Evolutionary conservation across 768 basidiomycete species (phyloP), one percentile per base, ranked within the genome.

Genomic region (Suillus brevipes): DNA sequence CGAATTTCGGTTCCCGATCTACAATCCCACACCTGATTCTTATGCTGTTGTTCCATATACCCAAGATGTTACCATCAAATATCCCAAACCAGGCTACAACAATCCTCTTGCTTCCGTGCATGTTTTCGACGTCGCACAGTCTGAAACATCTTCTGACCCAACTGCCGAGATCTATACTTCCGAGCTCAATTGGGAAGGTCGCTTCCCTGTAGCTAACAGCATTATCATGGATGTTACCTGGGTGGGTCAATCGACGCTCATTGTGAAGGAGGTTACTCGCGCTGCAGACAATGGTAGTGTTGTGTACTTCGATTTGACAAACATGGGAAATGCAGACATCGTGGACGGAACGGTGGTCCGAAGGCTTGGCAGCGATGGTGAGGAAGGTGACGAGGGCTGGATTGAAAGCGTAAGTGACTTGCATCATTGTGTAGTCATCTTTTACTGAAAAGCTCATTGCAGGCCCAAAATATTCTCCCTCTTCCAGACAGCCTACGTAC

Each of bases 301-400:
- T 0, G 85, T 95, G 0, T 73, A 91, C 12, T 97, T 98, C 70
- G 83, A 92, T 67, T 74, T 88, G 63, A 71, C 72, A 62, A 71
- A 69, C 25, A 65, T 69, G 47, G 70, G 67, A 47, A 70, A 66
- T 1, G 71, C 69, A 8, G 72, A 61, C 13, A 77, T 77, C 53
- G 76, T 77, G 13, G 71, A 70, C 38, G 87, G 89, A 8, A 72
- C 69, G 55, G 86, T 94, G 16, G 91, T 94, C 9, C 81, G 97
- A 64, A 89, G 82, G 66, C 81, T 97, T 12, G 97, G 95, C 5
- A 84, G 86, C 72, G 73, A 88, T 42, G 97, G 94, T 7, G 96
- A 95, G 70, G 84, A 97, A 72, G 90, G 88, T 0, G 97, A 97
- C 72, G 87, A 87, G 43, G 97, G 97, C 1, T 99, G 97, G 97